Evolutionary conservation across 2,329 filamentous ascomycete species (phyloP).

Genomic region (Botrytis paeoniae): DNA sequence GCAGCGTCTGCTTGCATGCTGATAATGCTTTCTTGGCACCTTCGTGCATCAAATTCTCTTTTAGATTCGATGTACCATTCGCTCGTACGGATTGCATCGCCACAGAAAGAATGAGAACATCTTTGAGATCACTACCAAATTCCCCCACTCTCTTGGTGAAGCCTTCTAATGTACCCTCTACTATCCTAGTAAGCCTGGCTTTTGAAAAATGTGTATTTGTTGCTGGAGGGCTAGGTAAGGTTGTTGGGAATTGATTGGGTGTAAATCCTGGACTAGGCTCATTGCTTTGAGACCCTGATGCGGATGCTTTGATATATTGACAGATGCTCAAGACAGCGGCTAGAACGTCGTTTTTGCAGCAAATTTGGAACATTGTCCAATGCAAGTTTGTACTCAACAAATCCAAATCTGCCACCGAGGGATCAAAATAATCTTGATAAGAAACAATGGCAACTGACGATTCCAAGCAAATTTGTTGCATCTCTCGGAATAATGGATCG

Average conservation of each 20-base stretch:
- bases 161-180: slow-evolving; percentile 22
- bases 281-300: not conserved
- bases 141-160: slow-evolving; percentile 22
- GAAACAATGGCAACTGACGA: slow-evolving; percentile 23
- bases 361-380: slow-evolving; percentile 25
- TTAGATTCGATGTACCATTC: slow-evolving; percentile 4
- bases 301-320: slow-evolving; percentile 5
- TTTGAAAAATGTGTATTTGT: slow-evolving; percentile 22
- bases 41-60: slow-evolving; percentile 24
- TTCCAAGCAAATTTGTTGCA: slow-evolving; percentile 18
- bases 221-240: slow-evolving; percentile 13
- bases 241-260: not conserved
- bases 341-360: slow-evolving; percentile 26
- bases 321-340: slow-evolving; percentile 23
- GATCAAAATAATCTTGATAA: slow-evolving; percentile 24
- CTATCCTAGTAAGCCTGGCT: slow-evolving; percentile 22
- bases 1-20: slow-evolving; percentile 20
- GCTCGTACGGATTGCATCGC: slow-evolving; percentile 23
- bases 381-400: slow-evolving; percentile 12
- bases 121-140: slow-evolving; percentile 25
- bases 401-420: slow-evolving; percentile 10
- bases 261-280: slow-evolving; percentile 4
- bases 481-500: slow-evolving; percentile 13
- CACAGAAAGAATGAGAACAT: slow-evolving; percentile 22
- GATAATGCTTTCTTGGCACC: slow-evolving; percentile 20